Conservation (phyloP, 345 rosid genomes). For the Sisymbrium altissimum region DNA sequence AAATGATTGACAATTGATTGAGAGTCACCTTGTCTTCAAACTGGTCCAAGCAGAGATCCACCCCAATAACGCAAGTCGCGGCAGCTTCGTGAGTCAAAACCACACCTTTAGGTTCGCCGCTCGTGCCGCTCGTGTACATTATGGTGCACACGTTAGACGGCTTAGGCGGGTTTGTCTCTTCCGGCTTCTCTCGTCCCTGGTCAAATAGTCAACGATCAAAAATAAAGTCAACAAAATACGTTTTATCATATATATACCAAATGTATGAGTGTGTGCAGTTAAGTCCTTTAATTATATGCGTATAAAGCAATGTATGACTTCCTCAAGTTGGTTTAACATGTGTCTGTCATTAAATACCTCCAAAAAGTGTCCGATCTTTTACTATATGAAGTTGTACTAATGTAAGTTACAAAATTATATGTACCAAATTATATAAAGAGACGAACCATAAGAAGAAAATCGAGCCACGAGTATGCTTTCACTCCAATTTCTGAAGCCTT, state of each 20-base stretch:
- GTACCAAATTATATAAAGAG: background rate
- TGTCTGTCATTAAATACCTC: background rate
- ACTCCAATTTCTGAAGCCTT: slow-evolving; percentile 45
- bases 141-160: slow-evolving; percentile 70
- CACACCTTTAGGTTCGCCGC: slow-evolving; percentile 95
- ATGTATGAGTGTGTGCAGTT: background rate
- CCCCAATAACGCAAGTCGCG: slow-evolving; percentile 49
- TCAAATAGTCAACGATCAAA: background rate
- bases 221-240: background rate
- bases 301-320: background rate
- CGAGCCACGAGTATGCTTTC: slow-evolving; percentile 66
- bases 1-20: background rate
- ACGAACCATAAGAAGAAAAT: slow-evolving; percentile 68
- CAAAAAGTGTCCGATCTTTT: background rate
- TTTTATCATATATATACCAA: background rate
- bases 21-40: slow-evolving; percentile 76
- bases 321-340: slow-evolving; percentile 10
- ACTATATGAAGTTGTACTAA: background rate
- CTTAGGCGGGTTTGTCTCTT: slow-evolving; percentile 56
- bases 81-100: slow-evolving; percentile 74
- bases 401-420: background rate
- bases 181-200: slow-evolving; percentile 61
- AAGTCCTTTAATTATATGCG: slow-evolving; percentile 10
- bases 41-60: slow-evolving; percentile 74
- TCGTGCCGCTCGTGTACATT: slow-evolving; percentile 97